Evolutionary conservation across 306 rosid species (phyloP).

Genomic region (Mimosa bimucronata): DNA sequence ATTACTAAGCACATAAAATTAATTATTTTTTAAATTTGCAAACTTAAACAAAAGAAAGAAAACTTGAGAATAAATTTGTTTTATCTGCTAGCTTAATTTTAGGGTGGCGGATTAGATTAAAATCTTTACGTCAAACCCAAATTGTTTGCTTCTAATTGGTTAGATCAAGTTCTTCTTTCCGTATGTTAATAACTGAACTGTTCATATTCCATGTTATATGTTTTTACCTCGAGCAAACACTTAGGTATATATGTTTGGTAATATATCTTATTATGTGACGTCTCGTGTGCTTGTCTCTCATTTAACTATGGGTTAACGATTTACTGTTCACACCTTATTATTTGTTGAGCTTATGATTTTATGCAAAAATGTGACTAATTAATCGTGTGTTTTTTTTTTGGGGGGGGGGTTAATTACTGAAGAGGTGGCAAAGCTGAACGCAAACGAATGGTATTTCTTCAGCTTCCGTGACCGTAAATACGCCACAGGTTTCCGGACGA

Average conservation of each 20-base stretch:
- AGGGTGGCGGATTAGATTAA: no score
- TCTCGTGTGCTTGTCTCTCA: neutral
- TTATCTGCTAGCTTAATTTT: no score
- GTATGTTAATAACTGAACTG: neutral
- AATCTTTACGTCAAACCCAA: no score
- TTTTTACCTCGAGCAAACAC: neutral
- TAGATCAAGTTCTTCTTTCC: no score
- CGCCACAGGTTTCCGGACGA: conserved; percentile 84
- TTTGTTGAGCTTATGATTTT: neutral
- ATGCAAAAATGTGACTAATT: neutral
- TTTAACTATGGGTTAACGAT: neutral
- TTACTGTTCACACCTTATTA: neutral
- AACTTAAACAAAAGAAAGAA: no score
- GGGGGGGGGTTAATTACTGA: neutral
- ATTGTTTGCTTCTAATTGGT: no score
- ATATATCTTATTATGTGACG: neutral
- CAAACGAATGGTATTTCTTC: conserved; percentile 95
- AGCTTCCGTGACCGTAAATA: conserved; percentile 97
- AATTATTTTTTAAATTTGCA: no score
- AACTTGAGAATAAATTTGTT: no score
- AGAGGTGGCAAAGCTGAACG: conserved; percentile 98
- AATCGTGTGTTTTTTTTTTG: neutral
- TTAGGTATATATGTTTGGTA: neutral
- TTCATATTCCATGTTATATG: neutral
- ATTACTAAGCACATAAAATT: no score